Evolutionary conservation across 768 basidiomycete genomes (phyloP).

Genomic region (Psilocybe cubensis): DNA sequence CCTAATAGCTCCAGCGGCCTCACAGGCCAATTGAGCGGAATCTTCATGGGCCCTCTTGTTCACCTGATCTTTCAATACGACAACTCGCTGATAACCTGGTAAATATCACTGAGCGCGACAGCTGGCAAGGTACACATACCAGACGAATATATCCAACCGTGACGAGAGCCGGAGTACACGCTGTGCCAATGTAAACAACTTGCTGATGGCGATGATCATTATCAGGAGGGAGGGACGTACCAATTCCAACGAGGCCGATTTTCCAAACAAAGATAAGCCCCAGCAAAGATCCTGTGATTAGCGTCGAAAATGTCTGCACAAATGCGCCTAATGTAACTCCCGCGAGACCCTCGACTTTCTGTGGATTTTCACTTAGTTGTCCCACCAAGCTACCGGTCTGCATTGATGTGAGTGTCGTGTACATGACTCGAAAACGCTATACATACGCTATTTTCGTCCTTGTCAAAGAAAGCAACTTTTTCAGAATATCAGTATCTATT

Average conservation of each 20-base stretch:
- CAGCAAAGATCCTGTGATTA: constrained; percentile 70
- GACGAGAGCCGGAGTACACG: constrained; percentile 65
- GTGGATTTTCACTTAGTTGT: constrained; percentile 78
- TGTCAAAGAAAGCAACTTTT: constrained; percentile 82
- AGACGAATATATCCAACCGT: constrained; percentile 72
- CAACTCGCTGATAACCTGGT: constrained; percentile 54
- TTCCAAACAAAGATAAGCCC: constrained; percentile 79
- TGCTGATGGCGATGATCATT: not conserved
- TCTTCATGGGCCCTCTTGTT: constrained; percentile 79
- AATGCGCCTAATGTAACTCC: constrained; percentile 87
- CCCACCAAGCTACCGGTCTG: constrained; percentile 84
- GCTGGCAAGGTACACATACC: constrained; percentile 31
- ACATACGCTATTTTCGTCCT: constrained; percentile 73
- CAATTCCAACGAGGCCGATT: constrained; percentile 60
- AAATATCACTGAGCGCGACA: not conserved
- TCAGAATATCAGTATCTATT: constrained; percentile 6
- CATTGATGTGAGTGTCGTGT: not conserved
- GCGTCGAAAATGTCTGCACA: constrained; percentile 72
- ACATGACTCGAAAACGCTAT: constrained; percentile 7
- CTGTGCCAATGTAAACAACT: constrained; percentile 29
- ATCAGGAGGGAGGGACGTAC: not conserved
- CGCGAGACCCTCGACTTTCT: constrained; percentile 84
- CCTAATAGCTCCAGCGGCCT: constrained; percentile 85
- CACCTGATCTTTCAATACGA: constrained; percentile 81
- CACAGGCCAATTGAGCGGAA: constrained; percentile 90